Evolutionary conservation across 192 early-diverging fungal genomes (phyloP), one percentile per base, ranked within the genome.

Genomic region (Pilobolus umbonatus): DNA sequence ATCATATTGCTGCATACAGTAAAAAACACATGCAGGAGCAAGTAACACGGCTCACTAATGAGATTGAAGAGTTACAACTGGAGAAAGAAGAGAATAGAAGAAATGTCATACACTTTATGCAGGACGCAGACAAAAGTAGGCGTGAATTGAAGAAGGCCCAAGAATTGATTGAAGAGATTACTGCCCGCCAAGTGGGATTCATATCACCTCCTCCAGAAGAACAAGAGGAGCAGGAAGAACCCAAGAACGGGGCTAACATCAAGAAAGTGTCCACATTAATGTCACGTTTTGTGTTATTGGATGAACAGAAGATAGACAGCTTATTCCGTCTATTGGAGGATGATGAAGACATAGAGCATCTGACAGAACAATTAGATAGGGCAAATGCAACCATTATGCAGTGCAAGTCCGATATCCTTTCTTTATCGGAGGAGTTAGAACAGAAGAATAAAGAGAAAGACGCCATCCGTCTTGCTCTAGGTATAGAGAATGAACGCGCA

Each of bases 61-160:
- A 68, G 29, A 22, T 56, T 25, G 66, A 68, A 39, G 60, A 62
- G 17, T 47, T 68, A 11, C 46, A 29, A 45, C 24, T 62, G 3
- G 55, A 68, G 43, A 38, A 48, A 42, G 47, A 61, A 47, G 59
- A 62, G 54, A 36, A 46, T 1, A 48, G 51, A 36, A 57, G 62
- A 32, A 62, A 57, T 51, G 52, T 61, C 2, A 47, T 64, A 11
- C 49, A 44, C 9, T 53, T 59, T 11, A 43, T 59, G 7, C 50
- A 62, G 43, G 61, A 67, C 31, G 47, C 60, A 3, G 68, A 67
- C 32, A 59, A 58, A 6, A 34, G 46, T n/a, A 32, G 26, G 32
- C 40, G 45, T 14, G 55, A 57, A 12, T 19, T 57, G 4, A 17
- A 14, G 32, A 26, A 34, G 15, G 19, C 55, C 14, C 40, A 45